A percentile compares a stretch with the other conserved stretches of the same genome.
Evolutionary conservation across 495 filamentous ascomycete genomes (phyloP).

Genomic region (Rhizodiscina lignyota): DNA sequence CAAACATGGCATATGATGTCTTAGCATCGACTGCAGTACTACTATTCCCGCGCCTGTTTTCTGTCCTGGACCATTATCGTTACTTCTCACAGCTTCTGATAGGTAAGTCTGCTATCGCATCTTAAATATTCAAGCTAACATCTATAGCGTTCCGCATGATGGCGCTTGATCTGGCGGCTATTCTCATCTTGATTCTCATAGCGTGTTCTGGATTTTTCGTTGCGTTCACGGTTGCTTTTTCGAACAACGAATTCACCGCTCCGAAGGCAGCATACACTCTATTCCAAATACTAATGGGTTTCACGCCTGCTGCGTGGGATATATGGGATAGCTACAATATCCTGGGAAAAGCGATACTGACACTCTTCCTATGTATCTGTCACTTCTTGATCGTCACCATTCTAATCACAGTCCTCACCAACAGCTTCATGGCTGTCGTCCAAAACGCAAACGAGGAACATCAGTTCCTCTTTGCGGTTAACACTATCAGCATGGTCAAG

Average conservation of each 20-base stretch:
- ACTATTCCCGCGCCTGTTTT: conserved; percentile 78
- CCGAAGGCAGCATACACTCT: conserved; percentile 60
- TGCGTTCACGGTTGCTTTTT: conserved; percentile 71
- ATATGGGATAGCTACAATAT: conserved; percentile 64
- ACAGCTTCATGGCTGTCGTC: conserved; percentile 85
- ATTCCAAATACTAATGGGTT: conserved; percentile 91
- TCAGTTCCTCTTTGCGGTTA: conserved; percentile 86
- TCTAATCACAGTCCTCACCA: conserved; percentile 79
- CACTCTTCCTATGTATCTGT: conserved; percentile 76
- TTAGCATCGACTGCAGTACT: conserved; percentile 78
- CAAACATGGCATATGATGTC: conserved; percentile 76
- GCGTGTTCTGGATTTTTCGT: conserved; percentile 88
- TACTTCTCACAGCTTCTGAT: conserved; percentile 92
- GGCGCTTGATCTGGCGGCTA: conserved; percentile 70
- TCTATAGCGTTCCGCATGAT: conserved; percentile 83
- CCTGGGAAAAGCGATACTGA: conserved; percentile 57
- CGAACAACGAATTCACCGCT: conserved; percentile 34
- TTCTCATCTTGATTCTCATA: conserved; percentile 68
- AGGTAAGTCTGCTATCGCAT: too few relatives aligned
- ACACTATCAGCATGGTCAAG: conserved; percentile 92
- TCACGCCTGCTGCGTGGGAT: conserved; percentile 57
- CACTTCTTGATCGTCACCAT: conserved; percentile 93
- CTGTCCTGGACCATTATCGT: conserved; percentile 78
- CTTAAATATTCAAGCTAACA: too few relatives aligned
- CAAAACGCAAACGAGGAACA: conserved; percentile 87